Percentiles rank a stretch among this genome's conserved stretches.
Conservation (phyloP, 139 green algal genomes). For the Ettlia oleoabundans region DNA sequence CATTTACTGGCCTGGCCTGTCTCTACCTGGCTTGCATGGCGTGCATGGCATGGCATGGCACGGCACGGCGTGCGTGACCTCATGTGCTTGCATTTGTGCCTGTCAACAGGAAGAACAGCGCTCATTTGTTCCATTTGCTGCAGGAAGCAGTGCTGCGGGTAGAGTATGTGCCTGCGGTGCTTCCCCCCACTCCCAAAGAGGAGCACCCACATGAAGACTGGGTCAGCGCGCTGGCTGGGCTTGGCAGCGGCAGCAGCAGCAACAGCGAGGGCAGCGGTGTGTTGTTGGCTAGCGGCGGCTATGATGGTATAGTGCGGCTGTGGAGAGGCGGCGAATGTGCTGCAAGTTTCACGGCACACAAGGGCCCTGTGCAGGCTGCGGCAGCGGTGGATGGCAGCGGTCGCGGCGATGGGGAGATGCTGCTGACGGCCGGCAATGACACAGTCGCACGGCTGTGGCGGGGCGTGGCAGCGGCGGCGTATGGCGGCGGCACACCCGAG, state of each 20-base stretch:
- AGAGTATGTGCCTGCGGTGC: conserved; percentile 80
- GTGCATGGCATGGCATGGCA: too few species aligned
- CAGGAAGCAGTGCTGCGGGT: conserved; percentile 63
- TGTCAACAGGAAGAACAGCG: background rate
- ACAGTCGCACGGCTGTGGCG: conserved; percentile 36
- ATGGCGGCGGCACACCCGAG: background rate
- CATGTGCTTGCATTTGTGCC: too few species aligned
- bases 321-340: conserved; percentile 13
- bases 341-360: conserved; percentile 48
- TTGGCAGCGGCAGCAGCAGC: background rate
- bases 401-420: conserved; percentile 28
- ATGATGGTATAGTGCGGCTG: conserved; percentile 42
- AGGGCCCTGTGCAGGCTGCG: conserved; percentile 37
- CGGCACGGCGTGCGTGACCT: too few species aligned
- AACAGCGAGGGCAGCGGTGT: background rate
- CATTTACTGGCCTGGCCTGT: too few species aligned
- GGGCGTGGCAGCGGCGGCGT: background rate
- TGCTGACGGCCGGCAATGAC: conserved; percentile 65
- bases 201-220: conserved; percentile 56
- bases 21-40: too few species aligned
- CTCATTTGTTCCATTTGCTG: background rate
- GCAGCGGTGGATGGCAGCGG: conserved; percentile 38
- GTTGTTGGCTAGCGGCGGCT: conserved; percentile 25
- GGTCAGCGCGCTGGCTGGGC: conserved; percentile 21
- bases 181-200: conserved; percentile 74